A percentile compares a stretch with the other conserved stretches of the same genome.
phyloP scores from a whole-genome alignment of 768 basidiomycete genomes.

The Hericium rajendrae region DNA sequence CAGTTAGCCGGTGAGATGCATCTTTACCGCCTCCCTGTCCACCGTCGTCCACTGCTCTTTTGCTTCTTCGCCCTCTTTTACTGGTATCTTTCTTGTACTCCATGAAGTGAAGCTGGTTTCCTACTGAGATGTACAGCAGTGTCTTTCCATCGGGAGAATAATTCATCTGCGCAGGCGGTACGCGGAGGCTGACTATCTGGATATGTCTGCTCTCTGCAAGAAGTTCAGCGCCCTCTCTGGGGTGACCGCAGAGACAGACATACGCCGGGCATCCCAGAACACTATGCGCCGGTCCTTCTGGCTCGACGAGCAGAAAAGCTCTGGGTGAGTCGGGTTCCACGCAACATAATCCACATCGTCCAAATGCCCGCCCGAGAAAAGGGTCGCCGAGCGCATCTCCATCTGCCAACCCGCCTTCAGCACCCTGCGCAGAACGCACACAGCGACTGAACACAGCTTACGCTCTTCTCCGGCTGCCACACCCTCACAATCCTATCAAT shows the following conservation, averaged over 20 bases:
- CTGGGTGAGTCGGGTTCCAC: constrained; percentile 82
- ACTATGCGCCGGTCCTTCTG: constrained; percentile 65
- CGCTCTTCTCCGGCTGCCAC: constrained; percentile 75
- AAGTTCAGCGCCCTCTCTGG: not conserved
- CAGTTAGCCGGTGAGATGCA: too few species aligned
- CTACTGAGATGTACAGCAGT: constrained; percentile 52
- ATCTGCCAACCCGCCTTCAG: constrained; percentile 32
- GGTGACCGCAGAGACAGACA: constrained; percentile 15
- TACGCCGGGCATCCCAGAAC: constrained; percentile 83
- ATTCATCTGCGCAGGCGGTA: constrained; percentile 52
- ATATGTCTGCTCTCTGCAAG: constrained; percentile 55
- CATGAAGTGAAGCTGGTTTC: constrained; percentile 53
- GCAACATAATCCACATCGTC: constrained; percentile 78
- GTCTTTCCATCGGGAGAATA: constrained; percentile 68
- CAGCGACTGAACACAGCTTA: constrained; percentile 24
- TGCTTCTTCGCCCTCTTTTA: constrained; percentile 37
- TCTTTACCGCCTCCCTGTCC: constrained; percentile 17
- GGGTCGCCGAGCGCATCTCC: constrained; percentile 55
- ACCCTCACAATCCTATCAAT: constrained; percentile 69
- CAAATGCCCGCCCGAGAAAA: constrained; percentile 61
- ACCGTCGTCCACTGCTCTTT: constrained; percentile 42
- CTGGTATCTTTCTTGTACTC: constrained; percentile 41
- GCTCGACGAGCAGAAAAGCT: constrained; percentile 73
- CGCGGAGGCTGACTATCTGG: constrained; percentile 51
- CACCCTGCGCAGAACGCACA: not conserved